Evolutionary conservation across 768 basidiomycete species (phyloP).

Genomic region (Naganishia friedmannii): DNA sequence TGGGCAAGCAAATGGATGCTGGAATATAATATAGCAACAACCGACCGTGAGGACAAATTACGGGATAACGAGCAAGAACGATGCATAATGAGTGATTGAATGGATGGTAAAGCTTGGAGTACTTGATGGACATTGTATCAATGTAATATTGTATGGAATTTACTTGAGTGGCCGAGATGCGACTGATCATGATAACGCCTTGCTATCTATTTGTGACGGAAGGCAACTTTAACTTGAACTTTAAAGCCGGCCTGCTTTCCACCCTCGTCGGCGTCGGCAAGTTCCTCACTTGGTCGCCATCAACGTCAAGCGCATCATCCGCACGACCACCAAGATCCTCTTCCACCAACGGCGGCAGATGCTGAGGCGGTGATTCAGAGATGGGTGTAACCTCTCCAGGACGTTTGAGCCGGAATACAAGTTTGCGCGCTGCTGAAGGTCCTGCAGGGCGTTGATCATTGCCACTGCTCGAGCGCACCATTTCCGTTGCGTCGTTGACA

Average conservation of each 20-base stretch:
- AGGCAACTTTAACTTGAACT: constrained; percentile 6
- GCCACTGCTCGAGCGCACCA: background rate
- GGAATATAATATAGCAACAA: no score
- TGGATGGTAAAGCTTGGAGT: no score
- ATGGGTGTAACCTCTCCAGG: background rate
- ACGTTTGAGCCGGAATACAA: constrained; percentile 1
- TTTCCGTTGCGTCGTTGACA: no score
- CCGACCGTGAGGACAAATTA: no score
- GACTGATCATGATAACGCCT: background rate
- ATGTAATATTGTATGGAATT: no score
- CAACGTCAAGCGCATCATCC: background rate
- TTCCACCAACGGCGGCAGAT: background rate
- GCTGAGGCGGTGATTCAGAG: constrained; percentile 9
- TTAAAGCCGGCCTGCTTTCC: background rate
- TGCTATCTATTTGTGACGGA: background rate
- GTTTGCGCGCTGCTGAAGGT: background rate
- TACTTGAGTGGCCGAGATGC: no score
- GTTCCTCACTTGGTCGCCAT: background rate
- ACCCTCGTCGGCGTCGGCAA: background rate
- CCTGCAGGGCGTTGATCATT: background rate
- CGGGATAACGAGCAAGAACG: no score
- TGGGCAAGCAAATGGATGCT: no score
- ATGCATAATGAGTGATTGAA: no score
- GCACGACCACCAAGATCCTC: background rate
- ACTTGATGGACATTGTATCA: no score